Base-by-base conservation (phyloP, 169 alveolate genomes). In the Eimeria maxima region DNA sequence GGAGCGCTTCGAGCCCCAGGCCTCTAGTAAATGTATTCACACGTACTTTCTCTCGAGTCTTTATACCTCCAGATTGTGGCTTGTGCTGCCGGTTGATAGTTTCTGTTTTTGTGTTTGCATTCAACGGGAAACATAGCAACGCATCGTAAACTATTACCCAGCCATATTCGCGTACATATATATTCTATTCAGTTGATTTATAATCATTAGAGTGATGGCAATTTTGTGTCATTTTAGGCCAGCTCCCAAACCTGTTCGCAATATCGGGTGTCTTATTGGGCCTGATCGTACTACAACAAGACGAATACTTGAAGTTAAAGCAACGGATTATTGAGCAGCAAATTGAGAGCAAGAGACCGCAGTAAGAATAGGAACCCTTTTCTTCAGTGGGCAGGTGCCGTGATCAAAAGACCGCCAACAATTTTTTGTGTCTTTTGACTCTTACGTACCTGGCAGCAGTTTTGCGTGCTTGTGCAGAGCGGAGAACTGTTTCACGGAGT, bases 261-360 rank as follows among this genome's bases (percentile, higher is more conserved):
- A 96, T 98, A 95, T 98, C 99, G 47, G 96, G 99, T 47, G 99
- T 99, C n/a, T 95, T 98, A 53, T 96, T 98, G 91, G 99, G 99
- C 7, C 95, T 98, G 96, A 98, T 98, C 57, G 95, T 98, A 57
- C 97, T 98, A 89, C 97, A 94, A 45, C 78, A 74, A 20, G 50
- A 93, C 44, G 95, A 83, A 45, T 93, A 63, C 91, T 67, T 93
- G 69, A 45, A 55, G 65, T 53, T 96, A 33, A 93, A 96, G 84
- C 93, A 94, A 80, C 95, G 84, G 65, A 67, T 96, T 24, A 73
- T 94, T 38, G 93, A 87, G 60, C 95, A 91, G 60, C 96, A 93
- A 27, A 69, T 47, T 33, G 73, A 91, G 38, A 67, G 81, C 67
- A 63, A 55, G 84, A 29, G 93, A 24, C 47, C 69, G 22, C 93